Conservation (phyloP, 2,329 filamentous ascomycete species). For the Colletotrichum sidae region DNA sequence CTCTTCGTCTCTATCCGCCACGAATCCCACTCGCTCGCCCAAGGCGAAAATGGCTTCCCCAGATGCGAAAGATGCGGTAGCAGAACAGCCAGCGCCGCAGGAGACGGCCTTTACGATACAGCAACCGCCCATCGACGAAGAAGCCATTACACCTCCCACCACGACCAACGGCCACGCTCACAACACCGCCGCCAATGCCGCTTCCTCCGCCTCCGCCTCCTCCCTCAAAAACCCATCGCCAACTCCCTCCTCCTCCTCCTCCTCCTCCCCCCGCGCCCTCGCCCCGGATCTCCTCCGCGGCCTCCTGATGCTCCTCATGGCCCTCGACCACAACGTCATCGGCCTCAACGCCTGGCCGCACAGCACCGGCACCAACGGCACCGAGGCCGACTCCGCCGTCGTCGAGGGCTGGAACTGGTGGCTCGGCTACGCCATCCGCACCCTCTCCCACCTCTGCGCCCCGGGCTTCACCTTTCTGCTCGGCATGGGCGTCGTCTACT, state of each 20-base stretch:
- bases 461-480: conserved; percentile 59
- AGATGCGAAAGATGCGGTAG: too few species aligned
- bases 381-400: conserved; percentile 50
- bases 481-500: conserved; percentile 58
- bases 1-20: too few species aligned
- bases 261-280: conserved; percentile 46
- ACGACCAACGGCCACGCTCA: conserved; percentile 9
- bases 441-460: conserved; percentile 58
- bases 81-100: neutral
- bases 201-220: neutral
- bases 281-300: conserved; percentile 59
- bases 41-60: neutral
- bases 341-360: conserved; percentile 54
- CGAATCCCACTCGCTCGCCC: too few species aligned
- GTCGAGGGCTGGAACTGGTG: conserved; percentile 52
- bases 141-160: conserved; percentile 3
- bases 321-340: conserved; percentile 55
- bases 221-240: neutral
- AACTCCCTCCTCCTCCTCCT: neutral
- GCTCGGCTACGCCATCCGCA: conserved; percentile 52
- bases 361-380: conserved; percentile 48
- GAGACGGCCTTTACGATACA: neutral
- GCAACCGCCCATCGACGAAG: conserved; percentile 7
- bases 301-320: conserved; percentile 58
- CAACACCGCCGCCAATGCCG: conserved; percentile 4